Conservation (phyloP, 2,329 filamentous ascomycete species). For the Trichoderma koningiopsis region DNA sequence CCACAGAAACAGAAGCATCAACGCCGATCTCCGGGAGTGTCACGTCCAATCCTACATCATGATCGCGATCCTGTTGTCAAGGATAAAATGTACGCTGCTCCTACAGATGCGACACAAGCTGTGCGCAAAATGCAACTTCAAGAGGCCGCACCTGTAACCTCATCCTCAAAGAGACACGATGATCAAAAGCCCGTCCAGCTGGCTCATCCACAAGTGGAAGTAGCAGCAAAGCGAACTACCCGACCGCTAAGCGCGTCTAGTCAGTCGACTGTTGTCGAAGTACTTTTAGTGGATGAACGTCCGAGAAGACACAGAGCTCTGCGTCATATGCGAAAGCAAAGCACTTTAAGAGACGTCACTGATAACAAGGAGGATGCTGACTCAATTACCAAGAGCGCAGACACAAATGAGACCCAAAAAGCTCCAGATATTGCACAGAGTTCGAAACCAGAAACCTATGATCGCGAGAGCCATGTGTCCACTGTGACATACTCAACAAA, state of each 20-base stretch:
- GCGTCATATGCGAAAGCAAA: constrained; percentile 62
- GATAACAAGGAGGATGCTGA: constrained; percentile 20
- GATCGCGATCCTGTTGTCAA: constrained; percentile 45
- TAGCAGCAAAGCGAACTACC: not conserved
- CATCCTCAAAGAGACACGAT: constrained; percentile 37
- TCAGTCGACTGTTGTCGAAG: constrained; percentile 60
- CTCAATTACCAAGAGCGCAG: constrained; percentile 24
- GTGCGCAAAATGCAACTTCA: constrained; percentile 51
- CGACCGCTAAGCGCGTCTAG: constrained; percentile 43
- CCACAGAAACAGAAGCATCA: constrained; percentile 56
- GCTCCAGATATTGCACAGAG: constrained; percentile 36
- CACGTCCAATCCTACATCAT: constrained; percentile 1
- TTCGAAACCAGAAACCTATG: constrained; percentile 34
- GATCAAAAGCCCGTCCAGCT: constrained; percentile 28
- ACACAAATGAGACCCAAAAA: constrained; percentile 30
- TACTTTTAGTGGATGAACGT: constrained; percentile 55
- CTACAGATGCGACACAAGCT: constrained; percentile 56
- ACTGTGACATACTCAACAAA: constrained; percentile 50
- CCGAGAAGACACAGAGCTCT: constrained; percentile 56
- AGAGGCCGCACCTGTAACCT: constrained; percentile 42
- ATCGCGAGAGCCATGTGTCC: constrained; percentile 51
- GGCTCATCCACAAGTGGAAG: constrained; percentile 11
- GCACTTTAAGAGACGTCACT: constrained; percentile 50
- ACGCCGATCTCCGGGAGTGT: constrained; percentile 35
- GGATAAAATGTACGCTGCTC: constrained; percentile 47